phyloP scores from a whole-genome alignment of 495 filamentous ascomycete species.

The Lepraria neglecta region DNA sequence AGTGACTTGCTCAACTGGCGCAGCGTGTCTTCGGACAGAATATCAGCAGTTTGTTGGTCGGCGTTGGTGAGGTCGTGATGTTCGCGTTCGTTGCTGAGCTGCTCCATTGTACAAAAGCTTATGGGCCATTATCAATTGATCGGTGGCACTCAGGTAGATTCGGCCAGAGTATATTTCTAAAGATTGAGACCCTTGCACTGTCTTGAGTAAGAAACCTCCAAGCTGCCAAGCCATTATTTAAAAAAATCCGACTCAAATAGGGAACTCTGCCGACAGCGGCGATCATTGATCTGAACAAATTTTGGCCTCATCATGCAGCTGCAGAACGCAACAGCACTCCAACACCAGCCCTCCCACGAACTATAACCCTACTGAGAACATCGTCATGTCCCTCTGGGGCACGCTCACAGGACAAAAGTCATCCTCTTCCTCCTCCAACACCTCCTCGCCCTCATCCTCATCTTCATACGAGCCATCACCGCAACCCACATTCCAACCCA shows the following conservation, averaged over 20 bases:
- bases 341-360: not conserved
- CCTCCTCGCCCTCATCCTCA: conserved; percentile 26
- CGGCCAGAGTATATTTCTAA: not conserved
- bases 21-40: conserved; percentile 18
- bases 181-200: not conserved
- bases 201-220: not conserved
- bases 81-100: not conserved
- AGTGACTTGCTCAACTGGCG: conserved; percentile 21
- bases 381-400: conserved; percentile 76
- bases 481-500: conserved; percentile 46
- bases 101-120: not conserved
- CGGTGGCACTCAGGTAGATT: not conserved
- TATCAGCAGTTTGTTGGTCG: not conserved
- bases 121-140: not conserved
- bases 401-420: conserved; percentile 77
- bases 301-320: conserved; percentile 8
- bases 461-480: conserved; percentile 33
- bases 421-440: conserved; percentile 37
- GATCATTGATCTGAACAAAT: conserved; percentile 1
- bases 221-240: not conserved
- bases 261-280: conserved; percentile 15
- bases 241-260: not conserved
- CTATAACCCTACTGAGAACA: not conserved
- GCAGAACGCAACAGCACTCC: not conserved
- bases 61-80: not conserved